Percentiles rank a stretch among this genome's conserved stretches.
Evolutionary conservation across 495 filamentous ascomycete species (phyloP).

Genomic region (Cryomyces antarcticus): DNA sequence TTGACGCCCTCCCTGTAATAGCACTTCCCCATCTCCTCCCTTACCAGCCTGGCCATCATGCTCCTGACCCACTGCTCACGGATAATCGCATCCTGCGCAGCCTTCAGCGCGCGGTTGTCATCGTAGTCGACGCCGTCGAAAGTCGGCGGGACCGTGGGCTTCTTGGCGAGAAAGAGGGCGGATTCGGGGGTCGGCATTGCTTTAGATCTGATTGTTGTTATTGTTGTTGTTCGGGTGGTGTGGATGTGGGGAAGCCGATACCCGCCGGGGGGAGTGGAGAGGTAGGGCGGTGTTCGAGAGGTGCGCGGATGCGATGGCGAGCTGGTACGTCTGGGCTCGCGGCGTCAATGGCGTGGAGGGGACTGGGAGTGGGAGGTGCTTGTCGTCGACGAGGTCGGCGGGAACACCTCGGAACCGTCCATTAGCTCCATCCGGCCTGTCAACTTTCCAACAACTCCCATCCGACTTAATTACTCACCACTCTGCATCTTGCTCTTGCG

Average conservation of each 20-base stretch:
- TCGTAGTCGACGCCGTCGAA: conserved; percentile 97
- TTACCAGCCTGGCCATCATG: conserved; percentile 90
- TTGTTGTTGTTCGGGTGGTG: not conserved
- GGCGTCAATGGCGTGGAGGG: no score
- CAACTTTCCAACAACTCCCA: not conserved
- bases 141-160: conserved; percentile 80
- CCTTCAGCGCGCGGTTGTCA: conserved; percentile 73
- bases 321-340: no score
- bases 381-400: no score
- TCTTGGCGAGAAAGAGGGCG: conserved; percentile 77
- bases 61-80: conserved; percentile 92
- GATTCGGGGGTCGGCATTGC: conserved; percentile 85
- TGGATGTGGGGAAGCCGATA: no score
- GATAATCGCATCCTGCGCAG: conserved; percentile 82
- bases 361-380: no score
- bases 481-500: not conserved
- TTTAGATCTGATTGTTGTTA: not conserved
- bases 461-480: not conserved
- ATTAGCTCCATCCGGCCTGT: not conserved
- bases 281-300: no score
- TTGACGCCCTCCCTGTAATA: conserved; percentile 89
- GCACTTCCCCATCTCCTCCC: conserved; percentile 90
- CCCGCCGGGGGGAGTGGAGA: no score
- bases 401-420: not conserved
- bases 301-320: no score